Evolutionary conservation across 2,329 filamentous ascomycete genomes (phyloP), one percentile per base, ranked within the genome.

Genomic region (Xylariaceae sp.): DNA sequence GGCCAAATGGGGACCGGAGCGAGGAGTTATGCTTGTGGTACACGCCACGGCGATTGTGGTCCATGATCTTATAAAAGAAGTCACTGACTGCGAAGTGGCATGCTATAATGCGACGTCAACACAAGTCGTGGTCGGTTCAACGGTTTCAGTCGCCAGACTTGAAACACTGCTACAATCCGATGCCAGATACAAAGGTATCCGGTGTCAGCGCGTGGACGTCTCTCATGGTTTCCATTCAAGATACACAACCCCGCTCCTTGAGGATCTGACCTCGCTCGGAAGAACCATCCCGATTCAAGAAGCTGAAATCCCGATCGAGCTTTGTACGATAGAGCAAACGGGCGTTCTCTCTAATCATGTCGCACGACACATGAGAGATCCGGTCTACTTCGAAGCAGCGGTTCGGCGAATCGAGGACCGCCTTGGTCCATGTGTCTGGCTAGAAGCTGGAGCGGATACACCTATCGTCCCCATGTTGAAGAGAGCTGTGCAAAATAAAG

Each of bases 21-120:
- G 22, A 2, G 70, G 70, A 0, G 47, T 58, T 5, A 73, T 74
- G 70, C 47, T 73, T 29, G 60, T 65, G 0, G 45, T 71, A 8
- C 25, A 29, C 14, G 8, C 25, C 14, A 8, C 25, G 8, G 8
- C 25, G 25, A 29, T 29, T 29, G 25, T 14, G 14, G 25, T 8
- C 25, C 25, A 29, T 14, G 8, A 8, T 14, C 25, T 8, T 8
- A 14, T 29, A 8, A n/a, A n/a, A n/a, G n/a, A n/a, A n/a, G n/a
- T n/a, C n/a, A n/a, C n/a, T n/a, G n/a, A n/a, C n/a, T n/a, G n/a
- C n/a, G 25, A 29, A 14, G 25, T 29, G 8, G 25, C 25, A 29
- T 29, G 25, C 25, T 29, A 29, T 14, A 29, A 29, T 29, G 14
- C 8, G 8, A 14, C 8, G 25, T 14, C 8, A 8, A 14, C 8